phyloP scores from a whole-genome alignment of 2,329 filamentous ascomycete species.

The Fusarium pseudonygamai region DNA sequence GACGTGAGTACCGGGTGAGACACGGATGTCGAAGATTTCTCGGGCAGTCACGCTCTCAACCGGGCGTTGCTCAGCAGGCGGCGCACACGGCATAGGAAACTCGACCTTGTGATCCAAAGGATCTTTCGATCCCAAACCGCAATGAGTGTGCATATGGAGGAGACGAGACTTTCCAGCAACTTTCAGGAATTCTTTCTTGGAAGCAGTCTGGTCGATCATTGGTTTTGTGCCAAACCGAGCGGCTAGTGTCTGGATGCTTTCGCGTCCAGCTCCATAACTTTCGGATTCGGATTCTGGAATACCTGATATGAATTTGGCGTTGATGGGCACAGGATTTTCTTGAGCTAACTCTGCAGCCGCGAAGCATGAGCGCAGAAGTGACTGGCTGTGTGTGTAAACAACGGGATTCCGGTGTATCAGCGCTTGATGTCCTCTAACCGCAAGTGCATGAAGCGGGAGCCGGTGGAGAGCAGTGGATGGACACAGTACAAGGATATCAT shows the following conservation, averaged over 20 bases:
- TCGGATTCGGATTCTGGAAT: not conserved
- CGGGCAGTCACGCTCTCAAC: not conserved
- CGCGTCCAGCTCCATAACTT: not conserved
- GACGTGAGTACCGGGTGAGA: not conserved
- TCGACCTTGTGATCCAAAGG: not conserved
- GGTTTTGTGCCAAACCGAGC: not conserved
- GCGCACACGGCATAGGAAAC: not conserved
- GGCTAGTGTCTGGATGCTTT: not conserved
- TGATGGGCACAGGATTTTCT: not conserved
- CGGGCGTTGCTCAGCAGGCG: not conserved
- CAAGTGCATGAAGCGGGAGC: not conserved
- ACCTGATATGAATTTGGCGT: not conserved
- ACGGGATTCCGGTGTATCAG: not conserved
- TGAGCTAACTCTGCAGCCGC: not conserved
- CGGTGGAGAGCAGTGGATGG: not conserved
- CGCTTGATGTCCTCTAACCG: rapidly evolving
- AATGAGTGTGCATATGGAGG: not conserved
- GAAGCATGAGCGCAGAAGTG: not conserved
- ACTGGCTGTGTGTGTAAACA: not conserved
- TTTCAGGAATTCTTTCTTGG: not conserved
- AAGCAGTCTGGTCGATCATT: not conserved
- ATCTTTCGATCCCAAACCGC: not conserved
- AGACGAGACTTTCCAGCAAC: not conserved
- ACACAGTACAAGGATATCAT: not conserved
- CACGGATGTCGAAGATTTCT: not conserved